Base-by-base conservation (phyloP, 2,329 filamentous ascomycete genomes). In the Alternaria hordeiaustralica region DNA sequence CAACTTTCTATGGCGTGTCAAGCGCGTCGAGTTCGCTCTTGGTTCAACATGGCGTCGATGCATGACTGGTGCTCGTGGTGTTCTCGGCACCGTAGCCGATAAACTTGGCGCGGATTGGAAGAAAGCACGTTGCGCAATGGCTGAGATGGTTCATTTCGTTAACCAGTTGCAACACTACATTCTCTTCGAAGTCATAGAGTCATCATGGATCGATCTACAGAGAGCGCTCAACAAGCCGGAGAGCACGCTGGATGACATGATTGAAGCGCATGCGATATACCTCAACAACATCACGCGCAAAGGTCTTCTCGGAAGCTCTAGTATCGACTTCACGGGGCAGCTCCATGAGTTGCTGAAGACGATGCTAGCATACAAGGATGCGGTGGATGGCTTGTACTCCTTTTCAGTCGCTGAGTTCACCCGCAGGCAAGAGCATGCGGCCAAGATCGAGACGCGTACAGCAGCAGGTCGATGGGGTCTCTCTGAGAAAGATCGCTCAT, bases 81-180 rank as follows among this genome's bases (percentile, higher is more conserved):
- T 98, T 1, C 87, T 99, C 7, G 90, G 92, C 65, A 91, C 88
- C 30, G 87, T 92, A 4, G 90, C 93, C 54, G 89, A 91, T 70
- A 87, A 88, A 64, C 88, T 96, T 23, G 87, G 87, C 26, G 84
- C 89, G 63, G 92, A 95, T 56, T 99, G 96, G 96, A 97, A 97
- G 78, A 89, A 87, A 13, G 96, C 94, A 5, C 87, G 95, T 61
- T 96, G 94, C 62, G 90, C 90, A 18, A 89, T 98, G 41, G 94
- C 95, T 12, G 96, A 99, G 80, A 99, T 99, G 96, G 93, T 98
- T 15, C 96, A 99, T 79, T 98, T 99, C 76, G 90, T 98, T 75
- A 93, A 93, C 67, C 96, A 99, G 81, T 86, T 99, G 13, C 96
- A 99, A 80, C 97, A 98, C 83, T 99, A 99, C 79, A 97, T 99